phyloP scores from a whole-genome alignment of 306 rosid genomes.

The Rosa rugosa region DNA sequence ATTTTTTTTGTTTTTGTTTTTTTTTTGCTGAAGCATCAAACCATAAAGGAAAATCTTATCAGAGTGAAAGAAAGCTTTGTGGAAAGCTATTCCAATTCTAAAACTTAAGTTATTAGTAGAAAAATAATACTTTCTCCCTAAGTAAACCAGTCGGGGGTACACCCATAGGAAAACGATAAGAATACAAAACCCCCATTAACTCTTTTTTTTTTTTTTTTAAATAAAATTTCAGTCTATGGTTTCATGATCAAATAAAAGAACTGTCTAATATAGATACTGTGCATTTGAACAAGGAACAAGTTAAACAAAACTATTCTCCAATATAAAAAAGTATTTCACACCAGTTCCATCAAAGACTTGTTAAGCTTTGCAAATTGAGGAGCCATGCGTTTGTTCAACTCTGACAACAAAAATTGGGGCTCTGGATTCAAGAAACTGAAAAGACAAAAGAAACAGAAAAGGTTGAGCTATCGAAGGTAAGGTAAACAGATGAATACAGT shows the following conservation, averaged over 20 bases:
- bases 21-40: background rate
- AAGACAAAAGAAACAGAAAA: slow-evolving; percentile 7
- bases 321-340: slow-evolving; percentile 22
- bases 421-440: slow-evolving; percentile 79
- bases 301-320: background rate
- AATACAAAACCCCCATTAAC: background rate
- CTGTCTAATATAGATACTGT: background rate
- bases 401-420: slow-evolving; percentile 65
- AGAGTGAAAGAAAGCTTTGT: background rate
- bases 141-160: background rate
- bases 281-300: background rate
- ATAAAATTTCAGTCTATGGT: background rate
- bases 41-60: background rate
- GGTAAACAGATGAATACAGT: slow-evolving; percentile 1
- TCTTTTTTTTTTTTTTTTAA: background rate
- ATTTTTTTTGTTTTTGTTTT: background rate
- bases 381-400: slow-evolving; percentile 79
- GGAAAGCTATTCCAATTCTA: background rate
- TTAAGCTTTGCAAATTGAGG: slow-evolving; percentile 87
- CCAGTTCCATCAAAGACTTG: slow-evolving; percentile 83
- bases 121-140: background rate
- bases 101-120: background rate
- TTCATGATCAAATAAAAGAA: background rate
- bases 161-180: background rate
- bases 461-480: slow-evolving; percentile 10